These are phyloP conservation scores for Stemphylium beticola DNA, from an alignment of 2,329 filamentous ascomycete genomes.

Conservation along the genomic window DNA sequence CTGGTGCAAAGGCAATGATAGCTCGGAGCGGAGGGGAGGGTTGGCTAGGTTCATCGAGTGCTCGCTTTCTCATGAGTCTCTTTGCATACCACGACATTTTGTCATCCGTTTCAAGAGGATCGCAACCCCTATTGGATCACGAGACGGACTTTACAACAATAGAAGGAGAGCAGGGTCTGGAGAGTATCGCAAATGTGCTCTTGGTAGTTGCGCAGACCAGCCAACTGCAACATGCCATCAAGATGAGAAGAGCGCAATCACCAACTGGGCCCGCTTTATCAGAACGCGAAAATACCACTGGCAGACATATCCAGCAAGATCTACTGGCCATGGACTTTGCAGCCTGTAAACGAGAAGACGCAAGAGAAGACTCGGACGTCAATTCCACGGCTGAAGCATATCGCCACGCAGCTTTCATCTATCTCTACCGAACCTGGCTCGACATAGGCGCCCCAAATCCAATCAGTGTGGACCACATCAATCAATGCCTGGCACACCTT, in stretches of 20 bases:
- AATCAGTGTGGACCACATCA: constrained; percentile 36
- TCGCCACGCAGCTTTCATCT: constrained; percentile 43
- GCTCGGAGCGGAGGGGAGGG: constrained; percentile 14
- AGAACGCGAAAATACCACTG: constrained; percentile 26
- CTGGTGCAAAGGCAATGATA: constrained; percentile 43
- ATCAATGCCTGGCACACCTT: constrained; percentile 30
- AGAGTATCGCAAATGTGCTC: constrained; percentile 34
- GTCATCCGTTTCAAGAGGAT: constrained; percentile 36
- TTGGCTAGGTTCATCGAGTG: constrained; percentile 25
- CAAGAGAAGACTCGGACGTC: constrained; percentile 18
- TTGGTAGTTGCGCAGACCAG: constrained; percentile 37
- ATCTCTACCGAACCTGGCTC: constrained; percentile 43
- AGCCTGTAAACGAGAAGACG: background rate
- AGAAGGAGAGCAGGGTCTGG: constrained; percentile 31
- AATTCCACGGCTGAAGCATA: constrained; percentile 36
- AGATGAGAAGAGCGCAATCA: constrained; percentile 9
- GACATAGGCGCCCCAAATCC: constrained; percentile 40
- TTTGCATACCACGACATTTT: constrained; percentile 45
- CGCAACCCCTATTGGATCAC: constrained; percentile 33
- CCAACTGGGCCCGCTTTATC: constrained; percentile 13
- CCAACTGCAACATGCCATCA: constrained; percentile 31
- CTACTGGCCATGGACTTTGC: constrained; percentile 27
- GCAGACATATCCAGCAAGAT: constrained; percentile 26
- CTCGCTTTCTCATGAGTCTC: constrained; percentile 36
- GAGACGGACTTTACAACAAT: constrained; percentile 27